These are phyloP conservation scores for Alternaria ethzedia DNA, from an alignment of 2,329 filamentous ascomycete genomes.

Conservation along the genomic window DNA sequence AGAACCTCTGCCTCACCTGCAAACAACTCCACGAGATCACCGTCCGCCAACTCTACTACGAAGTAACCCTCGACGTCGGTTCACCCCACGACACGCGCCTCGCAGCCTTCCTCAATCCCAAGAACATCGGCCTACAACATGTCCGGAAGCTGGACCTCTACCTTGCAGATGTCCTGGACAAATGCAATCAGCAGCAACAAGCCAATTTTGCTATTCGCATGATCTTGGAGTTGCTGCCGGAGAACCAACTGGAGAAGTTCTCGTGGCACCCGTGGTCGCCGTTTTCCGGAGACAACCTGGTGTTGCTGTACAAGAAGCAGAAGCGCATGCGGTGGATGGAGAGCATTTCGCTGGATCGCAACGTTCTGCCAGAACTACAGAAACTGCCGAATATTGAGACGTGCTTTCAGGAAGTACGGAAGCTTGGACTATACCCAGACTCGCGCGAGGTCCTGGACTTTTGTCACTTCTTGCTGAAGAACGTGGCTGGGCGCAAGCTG, in stretches of 20 bases:
- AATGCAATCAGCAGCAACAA: constrained; percentile 53
- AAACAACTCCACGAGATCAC: constrained; percentile 56
- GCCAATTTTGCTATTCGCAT: constrained; percentile 57
- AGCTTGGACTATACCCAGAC: constrained; percentile 57
- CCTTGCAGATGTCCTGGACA: constrained; percentile 52
- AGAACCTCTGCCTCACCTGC: constrained; percentile 55
- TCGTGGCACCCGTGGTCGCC: constrained; percentile 59
- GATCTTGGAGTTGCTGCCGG: constrained; percentile 57
- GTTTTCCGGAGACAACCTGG: constrained; percentile 56
- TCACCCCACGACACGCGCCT: constrained; percentile 52
- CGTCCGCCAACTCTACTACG: constrained; percentile 54
- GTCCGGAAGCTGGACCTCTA: constrained; percentile 56
- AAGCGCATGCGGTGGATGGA: constrained; percentile 57
- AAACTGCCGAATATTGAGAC: constrained; percentile 49
- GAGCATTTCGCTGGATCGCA: constrained; percentile 54
- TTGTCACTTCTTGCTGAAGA: constrained; percentile 52
- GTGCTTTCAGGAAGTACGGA: constrained; percentile 51
- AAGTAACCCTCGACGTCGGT: constrained; percentile 56
- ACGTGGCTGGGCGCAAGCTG: constrained; percentile 44
- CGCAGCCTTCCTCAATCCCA: constrained; percentile 54
- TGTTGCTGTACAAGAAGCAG: constrained; percentile 57
- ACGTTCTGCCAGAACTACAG: constrained; percentile 51
- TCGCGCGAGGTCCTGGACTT: constrained; percentile 53
- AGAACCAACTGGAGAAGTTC: constrained; percentile 58
- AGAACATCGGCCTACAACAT: constrained; percentile 56